phyloP scores from a whole-genome alignment of 352 stramenopile genomes.

The Phytophthora melonis region DNA sequence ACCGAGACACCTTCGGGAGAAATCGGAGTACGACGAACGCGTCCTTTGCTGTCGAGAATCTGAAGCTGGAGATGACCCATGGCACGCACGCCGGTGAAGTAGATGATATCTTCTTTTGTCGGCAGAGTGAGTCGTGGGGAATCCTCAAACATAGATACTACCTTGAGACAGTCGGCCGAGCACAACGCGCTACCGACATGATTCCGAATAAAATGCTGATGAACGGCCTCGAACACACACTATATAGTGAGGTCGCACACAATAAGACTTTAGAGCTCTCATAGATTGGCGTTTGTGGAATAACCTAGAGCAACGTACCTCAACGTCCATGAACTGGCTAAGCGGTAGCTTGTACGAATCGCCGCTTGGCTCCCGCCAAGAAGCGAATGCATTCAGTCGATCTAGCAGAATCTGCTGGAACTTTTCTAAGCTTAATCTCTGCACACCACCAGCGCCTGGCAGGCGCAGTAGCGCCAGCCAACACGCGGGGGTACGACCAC shows the following conservation, averaged over 20 bases:
- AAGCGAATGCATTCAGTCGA: constrained; percentile 51
- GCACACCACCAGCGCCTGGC: background rate
- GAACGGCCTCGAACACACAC: constrained; percentile 57
- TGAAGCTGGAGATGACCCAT: constrained; percentile 47
- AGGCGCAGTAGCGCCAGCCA: constrained; percentile 27
- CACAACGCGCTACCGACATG: constrained; percentile 49
- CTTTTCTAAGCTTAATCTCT: constrained; percentile 26
- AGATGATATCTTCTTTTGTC: constrained; percentile 33
- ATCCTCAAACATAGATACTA: constrained; percentile 56
- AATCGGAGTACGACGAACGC: constrained; percentile 13
- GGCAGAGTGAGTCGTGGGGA: constrained; percentile 16
- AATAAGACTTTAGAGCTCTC: background rate
- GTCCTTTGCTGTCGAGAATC: constrained; percentile 18
- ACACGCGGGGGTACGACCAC: background rate
- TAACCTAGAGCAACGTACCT: constrained; percentile 30
- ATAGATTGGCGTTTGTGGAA: background rate
- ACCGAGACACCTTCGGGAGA: constrained; percentile 38
- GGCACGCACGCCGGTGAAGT: constrained; percentile 34
- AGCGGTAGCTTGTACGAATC: constrained; percentile 38
- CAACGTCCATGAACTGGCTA: constrained; percentile 51
- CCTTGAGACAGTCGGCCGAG: constrained; percentile 44
- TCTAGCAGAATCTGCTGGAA: constrained; percentile 50
- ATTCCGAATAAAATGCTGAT: constrained; percentile 69
- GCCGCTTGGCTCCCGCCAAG: constrained; percentile 40
- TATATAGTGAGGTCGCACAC: constrained; percentile 12